Percentiles rank a stretch among this genome's conserved stretches.
Conservation (phyloP, 2,329 filamentous ascomycete species). For the Cytospora chrysosperma region DNA sequence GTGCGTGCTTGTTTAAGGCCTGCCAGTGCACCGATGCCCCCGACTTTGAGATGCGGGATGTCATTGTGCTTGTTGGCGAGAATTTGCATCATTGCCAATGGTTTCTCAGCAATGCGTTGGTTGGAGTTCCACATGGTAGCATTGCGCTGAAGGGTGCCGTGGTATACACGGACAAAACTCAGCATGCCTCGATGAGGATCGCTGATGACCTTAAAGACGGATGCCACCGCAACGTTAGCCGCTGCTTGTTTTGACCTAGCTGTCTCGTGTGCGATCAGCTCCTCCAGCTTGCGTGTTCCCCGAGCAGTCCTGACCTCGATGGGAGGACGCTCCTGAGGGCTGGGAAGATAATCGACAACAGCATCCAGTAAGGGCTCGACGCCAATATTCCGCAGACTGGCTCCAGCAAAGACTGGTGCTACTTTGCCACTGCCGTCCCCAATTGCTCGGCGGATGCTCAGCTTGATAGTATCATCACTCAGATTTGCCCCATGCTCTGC, state of each 20-base stretch:
- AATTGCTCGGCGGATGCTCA: constrained; percentile 72
- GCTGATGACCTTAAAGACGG: constrained; percentile 93
- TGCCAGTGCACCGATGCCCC: constrained; percentile 91
- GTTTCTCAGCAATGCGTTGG: constrained; percentile 73
- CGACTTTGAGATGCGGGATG: constrained; percentile 73
- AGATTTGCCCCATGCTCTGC: constrained; percentile 77
- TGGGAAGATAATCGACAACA: constrained; percentile 82
- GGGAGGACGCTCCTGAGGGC: constrained; percentile 75
- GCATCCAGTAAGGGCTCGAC: constrained; percentile 90
- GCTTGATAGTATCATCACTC: constrained; percentile 62
- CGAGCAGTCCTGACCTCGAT: constrained; percentile 70
- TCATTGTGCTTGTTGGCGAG: constrained; percentile 86
- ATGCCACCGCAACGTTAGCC: constrained; percentile 50
- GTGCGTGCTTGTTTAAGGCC: constrained; percentile 90
- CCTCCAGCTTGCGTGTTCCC: constrained; percentile 46
- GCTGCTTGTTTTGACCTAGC: constrained; percentile 36
- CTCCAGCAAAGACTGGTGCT: constrained; percentile 85
- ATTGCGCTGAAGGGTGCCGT: constrained; percentile 74
- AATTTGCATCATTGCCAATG: constrained; percentile 81
- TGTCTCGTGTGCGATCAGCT: constrained; percentile 38
- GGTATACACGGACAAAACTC: constrained; percentile 90
- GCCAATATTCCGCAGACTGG: constrained; percentile 90
- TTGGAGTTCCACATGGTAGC: constrained; percentile 84
- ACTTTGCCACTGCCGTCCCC: constrained; percentile 66
- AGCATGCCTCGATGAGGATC: constrained; percentile 83